A percentile compares a stretch with the other conserved stretches of the same genome.
Conservation (phyloP, 176 grass and related monocot genomes). For the Triticum dicoccoides region DNA sequence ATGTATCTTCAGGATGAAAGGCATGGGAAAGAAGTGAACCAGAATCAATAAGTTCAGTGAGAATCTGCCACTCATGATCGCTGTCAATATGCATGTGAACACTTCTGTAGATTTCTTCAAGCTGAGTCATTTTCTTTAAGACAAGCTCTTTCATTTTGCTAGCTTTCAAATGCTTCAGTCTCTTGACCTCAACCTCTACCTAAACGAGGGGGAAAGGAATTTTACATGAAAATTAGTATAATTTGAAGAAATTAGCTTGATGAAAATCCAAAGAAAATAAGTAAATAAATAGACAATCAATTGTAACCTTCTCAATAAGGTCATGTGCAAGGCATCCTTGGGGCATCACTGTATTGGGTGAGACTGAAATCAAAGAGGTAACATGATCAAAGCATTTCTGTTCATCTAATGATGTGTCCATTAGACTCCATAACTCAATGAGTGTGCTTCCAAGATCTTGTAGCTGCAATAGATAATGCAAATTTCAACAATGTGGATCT, state of each 20-base stretch:
- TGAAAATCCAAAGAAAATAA: neutral
- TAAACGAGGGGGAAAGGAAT: constrained; percentile 35
- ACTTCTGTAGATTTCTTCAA: constrained; percentile 70
- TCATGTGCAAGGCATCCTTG: constrained; percentile 65
- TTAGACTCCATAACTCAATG: constrained; percentile 87
- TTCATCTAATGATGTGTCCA: constrained; percentile 68
- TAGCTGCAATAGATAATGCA: constrained; percentile 49
- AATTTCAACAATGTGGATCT: neutral
- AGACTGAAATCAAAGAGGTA: constrained; percentile 71
- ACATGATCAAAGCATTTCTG: constrained; percentile 64
- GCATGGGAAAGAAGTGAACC: constrained; percentile 43
- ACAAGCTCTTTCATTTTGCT: constrained; percentile 90
- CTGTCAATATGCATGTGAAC: constrained; percentile 74
- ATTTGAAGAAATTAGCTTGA: constrained; percentile 15
- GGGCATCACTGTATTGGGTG: constrained; percentile 37
- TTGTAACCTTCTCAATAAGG: constrained; percentile 65
- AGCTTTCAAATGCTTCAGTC: constrained; percentile 67
- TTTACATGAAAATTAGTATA: constrained; percentile 2
- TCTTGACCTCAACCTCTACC: constrained; percentile 71
- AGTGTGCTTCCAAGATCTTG: constrained; percentile 75
- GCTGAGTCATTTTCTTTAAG: constrained; percentile 82
- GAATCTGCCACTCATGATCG: constrained; percentile 39
- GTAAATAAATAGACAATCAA: constrained; percentile 8
- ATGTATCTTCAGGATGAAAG: constrained; percentile 24
- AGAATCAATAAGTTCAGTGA: constrained; percentile 71